Conservation (phyloP, 495 filamentous ascomycete genomes). For the Aspergillus campestris region DNA sequence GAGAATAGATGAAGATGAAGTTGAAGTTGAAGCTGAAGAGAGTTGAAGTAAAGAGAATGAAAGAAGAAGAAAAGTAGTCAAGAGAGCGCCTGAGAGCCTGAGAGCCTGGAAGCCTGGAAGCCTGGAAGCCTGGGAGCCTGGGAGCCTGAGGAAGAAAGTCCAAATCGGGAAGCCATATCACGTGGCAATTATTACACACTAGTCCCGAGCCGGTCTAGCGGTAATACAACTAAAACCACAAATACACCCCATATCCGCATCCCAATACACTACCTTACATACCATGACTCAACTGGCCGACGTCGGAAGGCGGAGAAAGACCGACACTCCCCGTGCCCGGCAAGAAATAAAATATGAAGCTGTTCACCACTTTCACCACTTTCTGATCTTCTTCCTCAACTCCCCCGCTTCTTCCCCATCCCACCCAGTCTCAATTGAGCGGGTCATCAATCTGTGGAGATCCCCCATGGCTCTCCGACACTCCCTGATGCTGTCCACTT, state of each 20-base stretch:
- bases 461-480: constrained; percentile 41
- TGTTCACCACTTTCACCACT: constrained; percentile 11
- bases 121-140: constrained; percentile 1
- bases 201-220: constrained; percentile 5
- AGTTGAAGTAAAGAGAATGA: no score
- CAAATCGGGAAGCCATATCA: not conserved
- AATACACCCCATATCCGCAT: constrained; percentile 5
- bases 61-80: no score
- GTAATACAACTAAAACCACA: constrained; percentile 23
- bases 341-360: constrained; percentile 22
- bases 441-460: constrained; percentile 5
- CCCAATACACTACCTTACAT: not conserved
- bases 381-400: not conserved
- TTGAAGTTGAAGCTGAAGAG: no score
- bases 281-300: constrained; percentile 16
- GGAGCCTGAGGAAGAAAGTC: no score
- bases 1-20: not conserved
- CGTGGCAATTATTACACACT: constrained; percentile 1
- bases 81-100: no score
- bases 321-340: no score
- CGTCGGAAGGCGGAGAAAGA: constrained; percentile 21
- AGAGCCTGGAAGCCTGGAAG: no score
- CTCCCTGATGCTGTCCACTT: constrained; percentile 32
- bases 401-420: constrained; percentile 6
- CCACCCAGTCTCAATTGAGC: not conserved